Evolutionary conservation across 495 filamentous ascomycete genomes (phyloP).

Genomic region (Aspergillus wentii): DNA sequence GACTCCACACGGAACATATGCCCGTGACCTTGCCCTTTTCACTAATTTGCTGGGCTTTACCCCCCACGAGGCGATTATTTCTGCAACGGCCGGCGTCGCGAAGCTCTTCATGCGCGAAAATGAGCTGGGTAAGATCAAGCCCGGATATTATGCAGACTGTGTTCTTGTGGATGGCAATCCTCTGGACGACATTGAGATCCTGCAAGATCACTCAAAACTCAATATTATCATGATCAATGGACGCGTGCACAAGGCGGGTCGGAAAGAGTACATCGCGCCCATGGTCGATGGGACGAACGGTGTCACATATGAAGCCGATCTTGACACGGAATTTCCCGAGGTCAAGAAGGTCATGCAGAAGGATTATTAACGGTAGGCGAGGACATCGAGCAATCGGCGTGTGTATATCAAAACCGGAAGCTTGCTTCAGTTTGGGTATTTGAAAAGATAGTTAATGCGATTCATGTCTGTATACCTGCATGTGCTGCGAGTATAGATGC

Average conservation of each 20-base stretch:
- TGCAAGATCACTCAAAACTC: slow-evolving; percentile 43
- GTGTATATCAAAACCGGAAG: too few species aligned
- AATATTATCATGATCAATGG: slow-evolving; percentile 47
- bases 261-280: slow-evolving; percentile 24
- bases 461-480: not conserved
- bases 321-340: not conserved
- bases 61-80: slow-evolving; percentile 42
- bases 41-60: slow-evolving; percentile 47
- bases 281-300: slow-evolving; percentile 3
- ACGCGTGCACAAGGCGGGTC: slow-evolving; percentile 37
- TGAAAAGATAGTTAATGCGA: too few species aligned
- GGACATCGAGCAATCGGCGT: too few species aligned
- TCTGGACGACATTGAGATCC: slow-evolving; percentile 36
- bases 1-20: slow-evolving; percentile 49
- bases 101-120: slow-evolving; percentile 46
- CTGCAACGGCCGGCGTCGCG: slow-evolving; percentile 43
- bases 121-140: slow-evolving; percentile 43
- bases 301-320: not conserved
- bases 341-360: not conserved
- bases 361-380: not conserved
- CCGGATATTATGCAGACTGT: slow-evolving; percentile 44
- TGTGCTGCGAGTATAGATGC: too few species aligned
- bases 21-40: slow-evolving; percentile 45
- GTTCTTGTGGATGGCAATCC: slow-evolving; percentile 47
- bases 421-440: too few species aligned